Percentiles rank a stretch among this genome's conserved stretches.
phyloP scores from a whole-genome alignment of 176 grass and related monocot genomes.

The Alloteropsis semialata region DNA sequence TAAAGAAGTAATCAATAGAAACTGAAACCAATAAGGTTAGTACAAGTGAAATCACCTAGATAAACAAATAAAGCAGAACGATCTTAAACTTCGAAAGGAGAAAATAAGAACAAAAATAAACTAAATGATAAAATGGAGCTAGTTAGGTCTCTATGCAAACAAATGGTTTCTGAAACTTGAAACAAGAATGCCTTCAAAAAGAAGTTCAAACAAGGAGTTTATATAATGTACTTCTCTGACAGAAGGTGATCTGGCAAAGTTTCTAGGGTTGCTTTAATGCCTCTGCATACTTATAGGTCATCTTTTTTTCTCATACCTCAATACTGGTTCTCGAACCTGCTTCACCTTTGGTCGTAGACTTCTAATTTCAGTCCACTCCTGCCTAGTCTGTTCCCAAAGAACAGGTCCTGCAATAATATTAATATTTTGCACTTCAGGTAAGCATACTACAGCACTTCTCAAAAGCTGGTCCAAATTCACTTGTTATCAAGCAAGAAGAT shows the following conservation, averaged over 20 bases:
- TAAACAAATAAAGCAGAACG: not conserved
- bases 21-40: conserved; percentile 7
- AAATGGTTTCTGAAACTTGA: not conserved
- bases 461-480: not conserved
- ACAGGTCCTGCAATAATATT: conserved; percentile 26
- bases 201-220: too few species aligned
- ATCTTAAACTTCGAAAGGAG: not conserved
- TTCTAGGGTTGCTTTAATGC: not conserved
- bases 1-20: too few species aligned
- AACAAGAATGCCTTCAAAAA: too few species aligned
- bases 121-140: not conserved
- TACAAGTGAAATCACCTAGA: not conserved
- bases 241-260: not conserved
- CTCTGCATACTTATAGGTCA: not conserved
- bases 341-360: conserved; percentile 31
- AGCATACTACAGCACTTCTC: not conserved
- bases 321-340: conserved; percentile 40
- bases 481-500: conserved; percentile 12
- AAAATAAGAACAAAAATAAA: not conserved
- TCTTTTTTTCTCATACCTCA: conserved; percentile 35
- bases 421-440: not conserved
- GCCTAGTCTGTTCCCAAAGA: conserved; percentile 53
- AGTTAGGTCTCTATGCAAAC: not conserved
- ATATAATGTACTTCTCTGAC: not conserved
- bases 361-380: conserved; percentile 49